Evolutionary conservation across 768 basidiomycete species (phyloP), one percentile per base, ranked within the genome.

Genomic region (Melanogaster broomeanus): DNA sequence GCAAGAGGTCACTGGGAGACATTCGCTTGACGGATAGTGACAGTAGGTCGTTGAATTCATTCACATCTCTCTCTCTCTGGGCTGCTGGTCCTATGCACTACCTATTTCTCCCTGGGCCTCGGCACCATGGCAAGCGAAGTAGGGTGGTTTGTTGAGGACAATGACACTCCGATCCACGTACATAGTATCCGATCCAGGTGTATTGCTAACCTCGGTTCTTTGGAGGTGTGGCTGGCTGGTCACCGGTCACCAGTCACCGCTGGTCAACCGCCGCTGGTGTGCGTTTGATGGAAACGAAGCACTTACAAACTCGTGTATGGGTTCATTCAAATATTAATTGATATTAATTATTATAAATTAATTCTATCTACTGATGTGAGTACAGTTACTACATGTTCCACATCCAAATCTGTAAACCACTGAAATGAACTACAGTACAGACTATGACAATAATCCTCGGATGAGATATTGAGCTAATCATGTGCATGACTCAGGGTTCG

Each of bases 91-190:
- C 51, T 61, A 51, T 43, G 43, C 21, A 52, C 18, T 45, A 60
- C 61, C 34, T 40, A 65, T 67, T 37, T 62, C 45, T 25, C 38
- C 42, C 45, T 59, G n/a, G n/a, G n/a, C 51, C 43, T 74, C 49
- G 25, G 63, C 69, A 46, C 63, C 61, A 65, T 86, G 85, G 50
- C 80, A 83, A 12, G 82, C 62, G 37, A 87, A 69, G 21, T 74
- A 78, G 4, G 81, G 73, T 3, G 85, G 84, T 61, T 87, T 87
- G 60, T 85, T 82, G 37, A 85, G 57, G 7, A 85, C 73, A 16
- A 85, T 65, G n/a, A 79, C 49, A 18, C 73, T 70, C 37, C 74
- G 73, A 65, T 87, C 85, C 49, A 76, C 70, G 61, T 84, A 87
- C n/a, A n/a, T n/a, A n/a, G n/a, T n/a, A n/a, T n/a, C n/a, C n/a